Conservation (phyloP, 139 green algal genomes). For the Coelastrella sp. region DNA sequence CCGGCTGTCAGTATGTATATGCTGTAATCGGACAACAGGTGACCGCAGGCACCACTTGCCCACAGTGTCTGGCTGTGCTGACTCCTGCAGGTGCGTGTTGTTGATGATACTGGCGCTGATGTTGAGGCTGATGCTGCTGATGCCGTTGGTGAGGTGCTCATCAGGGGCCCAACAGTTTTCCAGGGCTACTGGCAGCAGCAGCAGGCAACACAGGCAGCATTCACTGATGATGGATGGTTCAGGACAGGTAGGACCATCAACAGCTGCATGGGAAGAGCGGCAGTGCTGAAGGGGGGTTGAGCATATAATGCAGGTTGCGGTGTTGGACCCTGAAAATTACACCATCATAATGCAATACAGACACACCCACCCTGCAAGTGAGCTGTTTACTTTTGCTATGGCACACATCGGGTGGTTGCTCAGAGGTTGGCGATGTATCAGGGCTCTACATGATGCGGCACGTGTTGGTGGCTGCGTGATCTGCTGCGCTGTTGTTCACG, state of each 20-base stretch:
- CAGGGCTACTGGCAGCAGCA: slow-evolving; percentile 57
- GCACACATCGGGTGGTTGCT: not conserved
- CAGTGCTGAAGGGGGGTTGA: no score
- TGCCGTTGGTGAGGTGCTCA: slow-evolving; percentile 79
- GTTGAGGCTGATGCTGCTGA: slow-evolving; percentile 36
- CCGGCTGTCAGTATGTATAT: no score
- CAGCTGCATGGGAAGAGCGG: no score
- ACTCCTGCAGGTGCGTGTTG: slow-evolving; percentile 52
- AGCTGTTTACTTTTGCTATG: no score
- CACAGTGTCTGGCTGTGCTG: not conserved
- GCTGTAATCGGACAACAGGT: no score
- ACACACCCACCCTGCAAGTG: no score
- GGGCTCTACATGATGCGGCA: no score
- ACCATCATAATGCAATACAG: no score
- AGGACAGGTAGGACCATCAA: slow-evolving; percentile 62
- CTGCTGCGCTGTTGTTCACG: slow-evolving; percentile 62
- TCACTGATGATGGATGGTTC: slow-evolving; percentile 80
- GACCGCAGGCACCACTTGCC: no score
- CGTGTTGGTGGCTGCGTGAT: no score
- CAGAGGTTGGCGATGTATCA: not conserved
- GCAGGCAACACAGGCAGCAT: slow-evolving; percentile 61
- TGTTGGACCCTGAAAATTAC: no score
- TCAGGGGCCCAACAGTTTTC: slow-evolving; percentile 84
- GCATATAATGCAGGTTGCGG: no score
- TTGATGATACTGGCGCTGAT: slow-evolving; percentile 53